Evolutionary conservation across 202 grass and related monocot genomes (phyloP).

Genomic region (Alloteropsis angusta): DNA sequence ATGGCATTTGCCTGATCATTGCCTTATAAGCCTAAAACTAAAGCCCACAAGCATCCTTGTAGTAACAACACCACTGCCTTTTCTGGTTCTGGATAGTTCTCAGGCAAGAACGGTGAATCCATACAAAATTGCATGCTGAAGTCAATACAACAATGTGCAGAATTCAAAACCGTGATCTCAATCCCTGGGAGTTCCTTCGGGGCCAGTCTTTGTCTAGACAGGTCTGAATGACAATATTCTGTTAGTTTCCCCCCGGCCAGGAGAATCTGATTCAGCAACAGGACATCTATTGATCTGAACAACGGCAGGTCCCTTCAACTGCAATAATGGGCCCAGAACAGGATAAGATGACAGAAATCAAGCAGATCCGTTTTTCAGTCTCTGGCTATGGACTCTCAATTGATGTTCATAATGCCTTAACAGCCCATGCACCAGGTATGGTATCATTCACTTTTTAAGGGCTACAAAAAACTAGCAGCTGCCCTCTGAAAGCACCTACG

Average conservation of each 20-base stretch:
- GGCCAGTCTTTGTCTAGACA: not conserved
- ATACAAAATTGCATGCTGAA: not conserved
- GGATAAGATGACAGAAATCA: not conserved
- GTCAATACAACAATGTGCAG: not conserved
- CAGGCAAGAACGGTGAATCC: not conserved
- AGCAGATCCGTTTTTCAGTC: no score
- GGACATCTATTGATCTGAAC: not conserved
- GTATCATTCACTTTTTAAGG: not conserved
- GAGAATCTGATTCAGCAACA: not conserved
- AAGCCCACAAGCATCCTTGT: no score
- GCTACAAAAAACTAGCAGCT: not conserved
- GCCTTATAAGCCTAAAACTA: not conserved
- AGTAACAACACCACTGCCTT: not conserved
- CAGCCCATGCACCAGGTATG: not conserved
- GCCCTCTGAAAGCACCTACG: slow-evolving; percentile 23
- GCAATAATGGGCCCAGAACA: not conserved
- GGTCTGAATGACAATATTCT: not conserved
- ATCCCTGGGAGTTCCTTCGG: not conserved
- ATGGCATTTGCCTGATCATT: not conserved
- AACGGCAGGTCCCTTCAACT: not conserved
- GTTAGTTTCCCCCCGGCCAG: not conserved
- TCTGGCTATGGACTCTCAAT: not conserved
- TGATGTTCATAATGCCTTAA: not conserved
- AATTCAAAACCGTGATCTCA: not conserved
- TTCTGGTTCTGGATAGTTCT: not conserved